A percentile compares a stretch with the other conserved stretches of the same genome.
Conservation (phyloP, 2,329 filamentous ascomycete species). For the Chrysoporthe puriensis region DNA sequence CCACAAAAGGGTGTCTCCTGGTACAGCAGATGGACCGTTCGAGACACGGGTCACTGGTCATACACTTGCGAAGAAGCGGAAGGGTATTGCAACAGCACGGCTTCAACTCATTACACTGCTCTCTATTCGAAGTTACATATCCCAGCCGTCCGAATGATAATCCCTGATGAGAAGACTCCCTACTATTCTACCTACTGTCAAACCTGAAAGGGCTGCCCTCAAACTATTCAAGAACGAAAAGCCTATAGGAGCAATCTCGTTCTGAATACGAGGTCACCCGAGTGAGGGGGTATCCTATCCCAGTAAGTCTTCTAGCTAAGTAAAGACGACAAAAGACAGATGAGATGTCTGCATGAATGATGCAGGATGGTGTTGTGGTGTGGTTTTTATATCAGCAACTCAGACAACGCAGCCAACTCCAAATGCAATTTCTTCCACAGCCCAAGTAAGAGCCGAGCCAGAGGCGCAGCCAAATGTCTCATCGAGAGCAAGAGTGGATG, state of each 20-base stretch:
- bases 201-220: not conserved
- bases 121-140: constrained; percentile 7
- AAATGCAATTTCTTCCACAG: not conserved
- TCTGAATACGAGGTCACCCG: not conserved
- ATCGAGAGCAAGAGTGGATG: not conserved
- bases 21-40: not conserved
- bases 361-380: constrained; percentile 8
- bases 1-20: not conserved
- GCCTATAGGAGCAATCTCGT: not conserved
- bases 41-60: not conserved
- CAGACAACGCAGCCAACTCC: constrained; percentile 3
- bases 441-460: not conserved
- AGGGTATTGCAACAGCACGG: not conserved
- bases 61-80: not conserved
- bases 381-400: not conserved
- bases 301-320: constrained; percentile 6
- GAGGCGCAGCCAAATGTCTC: constrained; percentile 7
- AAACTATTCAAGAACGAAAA: not conserved
- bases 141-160: constrained; percentile 1
- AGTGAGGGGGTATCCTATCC: constrained; percentile 8
- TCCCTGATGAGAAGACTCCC: constrained; percentile 9
- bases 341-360: not conserved
- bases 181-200: constrained; percentile 9
- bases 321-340: constrained; percentile 5
- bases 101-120: not conserved